These are phyloP conservation scores for Houttuynia cordata DNA, from an alignment of 164 flowering plant genomes.

Conservation along the genomic window DNA sequence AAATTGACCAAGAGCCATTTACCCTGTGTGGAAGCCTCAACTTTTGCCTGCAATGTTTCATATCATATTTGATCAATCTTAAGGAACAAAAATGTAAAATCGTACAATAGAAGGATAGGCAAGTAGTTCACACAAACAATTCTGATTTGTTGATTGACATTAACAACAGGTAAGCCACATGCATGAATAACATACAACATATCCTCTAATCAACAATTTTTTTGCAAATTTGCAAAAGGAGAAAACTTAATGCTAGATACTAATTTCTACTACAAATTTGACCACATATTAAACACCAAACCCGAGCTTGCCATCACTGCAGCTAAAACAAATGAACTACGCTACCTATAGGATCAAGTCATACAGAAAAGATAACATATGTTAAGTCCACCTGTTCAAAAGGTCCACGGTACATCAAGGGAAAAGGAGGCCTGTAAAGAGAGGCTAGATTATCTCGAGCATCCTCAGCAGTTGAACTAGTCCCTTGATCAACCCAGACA, in stretches of 20 bases:
- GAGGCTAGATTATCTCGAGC: conserved; percentile 79
- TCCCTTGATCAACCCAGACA: conserved; percentile 67
- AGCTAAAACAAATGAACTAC: background rate
- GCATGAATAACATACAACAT: too few species aligned
- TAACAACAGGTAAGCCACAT: too few species aligned
- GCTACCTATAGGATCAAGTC: background rate
- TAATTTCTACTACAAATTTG: too few species aligned
- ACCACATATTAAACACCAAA: background rate
- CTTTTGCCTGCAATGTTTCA: conserved; percentile 54
- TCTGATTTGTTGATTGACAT: too few species aligned
- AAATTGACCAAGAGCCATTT: conserved; percentile 84
- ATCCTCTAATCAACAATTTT: too few species aligned
- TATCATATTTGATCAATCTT: background rate
- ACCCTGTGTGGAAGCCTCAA: conserved; percentile 55
- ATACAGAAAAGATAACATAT: background rate
- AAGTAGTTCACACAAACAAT: too few species aligned
- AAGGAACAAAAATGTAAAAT: too few species aligned
- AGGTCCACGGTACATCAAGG: conserved; percentile 62
- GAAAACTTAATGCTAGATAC: too few species aligned
- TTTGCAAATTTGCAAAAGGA: too few species aligned
- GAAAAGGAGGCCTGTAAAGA: conserved; percentile 75
- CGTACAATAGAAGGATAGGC: too few species aligned
- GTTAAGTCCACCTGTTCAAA: conserved; percentile 49
- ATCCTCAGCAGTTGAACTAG: conserved; percentile 36
- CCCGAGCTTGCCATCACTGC: background rate